Conservation (phyloP, 116 monocot species). For the Iris pallida region DNA sequence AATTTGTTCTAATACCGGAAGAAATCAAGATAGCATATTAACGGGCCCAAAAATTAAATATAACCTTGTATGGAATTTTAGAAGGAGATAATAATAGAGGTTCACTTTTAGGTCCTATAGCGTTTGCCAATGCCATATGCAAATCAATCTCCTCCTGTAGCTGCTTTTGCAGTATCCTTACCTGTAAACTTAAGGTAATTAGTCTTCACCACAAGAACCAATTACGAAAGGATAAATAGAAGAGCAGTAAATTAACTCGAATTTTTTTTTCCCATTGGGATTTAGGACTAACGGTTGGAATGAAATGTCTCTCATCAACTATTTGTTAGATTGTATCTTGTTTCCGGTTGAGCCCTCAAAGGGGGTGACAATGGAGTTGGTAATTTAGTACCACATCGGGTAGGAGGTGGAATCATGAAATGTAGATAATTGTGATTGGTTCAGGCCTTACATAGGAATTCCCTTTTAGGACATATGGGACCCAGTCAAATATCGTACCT, state of each 20-base stretch:
- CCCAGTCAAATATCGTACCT: no score
- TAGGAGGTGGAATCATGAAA: no score
- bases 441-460: no score
- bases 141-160: slow-evolving; percentile 66
- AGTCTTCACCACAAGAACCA: not conserved
- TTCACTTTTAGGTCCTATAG: slow-evolving; percentile 23
- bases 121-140: slow-evolving; percentile 50
- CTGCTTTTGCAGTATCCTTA: slow-evolving; percentile 52
- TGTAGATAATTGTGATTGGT: no score
- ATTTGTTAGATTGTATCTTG: not conserved
- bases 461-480: no score
- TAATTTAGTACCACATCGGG: no score
- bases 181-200: slow-evolving; percentile 24
- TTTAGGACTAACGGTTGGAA: not conserved
- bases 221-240: not conserved
- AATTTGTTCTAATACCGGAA: not conserved
- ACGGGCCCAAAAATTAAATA: not conserved
- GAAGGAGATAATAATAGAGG: slow-evolving; percentile 24
- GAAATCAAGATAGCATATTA: not conserved
- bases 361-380: no score
- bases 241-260: not conserved
- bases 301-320: not conserved
- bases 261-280: not conserved
- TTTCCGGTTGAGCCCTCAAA: no score
- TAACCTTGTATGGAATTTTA: slow-evolving; percentile 55